phyloP scores from a whole-genome alignment of 441 rosid genomes.

The Aquilaria agallochum region DNA sequence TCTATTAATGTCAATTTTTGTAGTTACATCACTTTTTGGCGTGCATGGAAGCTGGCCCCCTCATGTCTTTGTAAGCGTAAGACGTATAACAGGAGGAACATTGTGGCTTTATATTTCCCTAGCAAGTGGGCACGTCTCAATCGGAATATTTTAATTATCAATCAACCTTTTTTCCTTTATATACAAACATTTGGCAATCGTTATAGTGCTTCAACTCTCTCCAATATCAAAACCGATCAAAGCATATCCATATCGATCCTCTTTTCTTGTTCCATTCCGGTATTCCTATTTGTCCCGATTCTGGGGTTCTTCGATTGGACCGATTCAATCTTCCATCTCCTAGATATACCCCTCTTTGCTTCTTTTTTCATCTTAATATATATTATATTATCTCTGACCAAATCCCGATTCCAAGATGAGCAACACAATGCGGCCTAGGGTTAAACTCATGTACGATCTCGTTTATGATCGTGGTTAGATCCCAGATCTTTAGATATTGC shows the following conservation, averaged over 20 bases:
- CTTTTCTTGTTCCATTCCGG: not conserved
- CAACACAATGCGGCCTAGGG: slow-evolving; percentile 44
- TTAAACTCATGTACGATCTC: slow-evolving; percentile 31
- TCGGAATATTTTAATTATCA: too few relatives aligned
- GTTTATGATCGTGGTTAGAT: slow-evolving; percentile 54
- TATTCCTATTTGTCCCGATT: not conserved
- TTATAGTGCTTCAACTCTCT: not conserved
- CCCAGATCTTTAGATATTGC: too few relatives aligned
- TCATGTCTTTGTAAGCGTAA: too few relatives aligned
- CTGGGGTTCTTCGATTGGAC: not conserved
- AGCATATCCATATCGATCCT: not conserved
- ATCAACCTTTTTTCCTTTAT: too few relatives aligned
- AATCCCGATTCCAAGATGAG: slow-evolving; percentile 28
- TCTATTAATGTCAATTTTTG: too few relatives aligned
- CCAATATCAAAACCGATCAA: not conserved
- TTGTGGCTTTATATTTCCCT: too few relatives aligned
- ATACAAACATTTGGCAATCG: too few relatives aligned
- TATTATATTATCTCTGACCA: not conserved
- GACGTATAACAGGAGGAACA: too few relatives aligned
- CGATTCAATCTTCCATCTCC: not conserved
- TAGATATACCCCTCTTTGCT: not conserved
- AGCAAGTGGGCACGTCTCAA: too few relatives aligned
- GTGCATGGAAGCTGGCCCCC: too few relatives aligned
- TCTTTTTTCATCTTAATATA: not conserved
- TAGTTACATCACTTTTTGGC: too few relatives aligned